Evolutionary conservation across 2,329 filamentous ascomycete genomes (phyloP).

Genomic region (Fonsecaea monophora): DNA sequence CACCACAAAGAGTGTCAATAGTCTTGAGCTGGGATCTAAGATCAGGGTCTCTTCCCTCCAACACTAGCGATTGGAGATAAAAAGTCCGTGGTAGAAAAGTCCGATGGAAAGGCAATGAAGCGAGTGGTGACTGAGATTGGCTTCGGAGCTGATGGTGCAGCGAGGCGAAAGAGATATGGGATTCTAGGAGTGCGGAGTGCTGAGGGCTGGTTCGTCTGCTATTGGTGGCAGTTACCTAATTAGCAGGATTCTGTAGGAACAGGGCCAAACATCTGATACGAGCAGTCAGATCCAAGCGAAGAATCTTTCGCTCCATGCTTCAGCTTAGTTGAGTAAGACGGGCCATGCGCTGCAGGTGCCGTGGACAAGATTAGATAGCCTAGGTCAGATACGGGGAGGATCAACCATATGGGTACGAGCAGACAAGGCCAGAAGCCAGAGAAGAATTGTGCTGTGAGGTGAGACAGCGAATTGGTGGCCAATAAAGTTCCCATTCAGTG

Average conservation of each 20-base stretch:
- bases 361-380: not conserved
- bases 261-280: not conserved
- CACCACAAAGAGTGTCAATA: not conserved
- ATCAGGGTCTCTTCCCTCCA: not conserved
- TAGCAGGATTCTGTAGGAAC: not conserved
- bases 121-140: not conserved
- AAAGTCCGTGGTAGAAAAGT: constrained; percentile 2
- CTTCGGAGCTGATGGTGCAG: constrained; percentile 1
- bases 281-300: not conserved
- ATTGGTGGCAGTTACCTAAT: not conserved
- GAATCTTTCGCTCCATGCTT: not conserved
- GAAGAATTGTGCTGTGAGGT: not conserved
- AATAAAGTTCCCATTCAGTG: not conserved
- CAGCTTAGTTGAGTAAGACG: not conserved
- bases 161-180: not conserved
- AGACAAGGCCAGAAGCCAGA: not conserved
- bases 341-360: not conserved
- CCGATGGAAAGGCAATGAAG: not conserved
- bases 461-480: not conserved
- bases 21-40: not conserved
- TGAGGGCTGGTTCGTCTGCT: not conserved
- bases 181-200: not conserved
- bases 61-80: not conserved
- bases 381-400: constrained; percentile 1
- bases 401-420: not conserved